phyloP scores from a whole-genome alignment of 2,329 filamentous ascomycete species.

The Cladophialophora carrionii region DNA sequence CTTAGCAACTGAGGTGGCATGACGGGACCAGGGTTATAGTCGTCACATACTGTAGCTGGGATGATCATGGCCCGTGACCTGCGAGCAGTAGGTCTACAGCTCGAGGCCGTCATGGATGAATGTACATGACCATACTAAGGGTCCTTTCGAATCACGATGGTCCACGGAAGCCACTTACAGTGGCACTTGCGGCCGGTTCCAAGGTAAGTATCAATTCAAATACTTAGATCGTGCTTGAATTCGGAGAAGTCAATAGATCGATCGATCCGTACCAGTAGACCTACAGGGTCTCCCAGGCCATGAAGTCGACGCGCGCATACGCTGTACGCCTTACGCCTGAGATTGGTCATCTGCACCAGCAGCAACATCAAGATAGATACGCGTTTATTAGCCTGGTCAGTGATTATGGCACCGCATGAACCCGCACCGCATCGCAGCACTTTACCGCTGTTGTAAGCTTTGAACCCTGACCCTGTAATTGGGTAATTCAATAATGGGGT shows the following conservation, averaged over 20 bases:
- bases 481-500: not conserved
- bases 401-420: too few species aligned
- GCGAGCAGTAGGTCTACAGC: not conserved
- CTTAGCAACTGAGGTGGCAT: constrained; percentile 1
- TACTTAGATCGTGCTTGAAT: not conserved
- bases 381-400: not conserved
- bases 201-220: not conserved
- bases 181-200: not conserved
- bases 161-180: not conserved
- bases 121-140: not conserved
- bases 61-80: not conserved
- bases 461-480: not conserved
- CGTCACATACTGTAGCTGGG: not conserved
- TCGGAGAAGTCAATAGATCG: not conserved
- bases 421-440: too few species aligned
- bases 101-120: not conserved
- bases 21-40: not conserved
- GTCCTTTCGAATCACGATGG: constrained; percentile 7
- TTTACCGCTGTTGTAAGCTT: too few species aligned
- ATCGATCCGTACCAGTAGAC: not conserved
- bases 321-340: not conserved
- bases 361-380: not conserved
- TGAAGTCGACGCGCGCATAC: not conserved
- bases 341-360: not conserved
- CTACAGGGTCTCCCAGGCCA: not conserved